Percentiles rank a stretch among this genome's conserved stretches.
Conservation (phyloP, 176 grass and related monocot genomes). For the Thinopyrum elongatum region DNA sequence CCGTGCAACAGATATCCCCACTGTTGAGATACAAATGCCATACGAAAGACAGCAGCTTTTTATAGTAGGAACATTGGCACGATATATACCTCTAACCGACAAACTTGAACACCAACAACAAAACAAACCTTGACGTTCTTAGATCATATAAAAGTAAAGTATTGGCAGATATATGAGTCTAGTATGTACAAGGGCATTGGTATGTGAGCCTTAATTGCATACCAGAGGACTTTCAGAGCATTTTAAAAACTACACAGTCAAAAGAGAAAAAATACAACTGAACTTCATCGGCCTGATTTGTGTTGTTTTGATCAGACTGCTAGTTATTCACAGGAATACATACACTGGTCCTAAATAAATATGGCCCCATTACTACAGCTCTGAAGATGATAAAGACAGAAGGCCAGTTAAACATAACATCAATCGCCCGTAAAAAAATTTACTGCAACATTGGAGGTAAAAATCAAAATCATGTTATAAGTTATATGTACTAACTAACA, state of each 20-base stretch:
- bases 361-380: not conserved
- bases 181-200: not conserved
- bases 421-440: not conserved
- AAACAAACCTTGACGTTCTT: not conserved
- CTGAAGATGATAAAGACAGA: not conserved
- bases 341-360: not conserved
- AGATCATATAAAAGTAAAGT: not conserved
- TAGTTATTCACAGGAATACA: not conserved
- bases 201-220: not conserved
- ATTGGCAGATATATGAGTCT: not conserved
- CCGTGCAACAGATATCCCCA: not conserved
- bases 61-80: not conserved
- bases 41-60: not conserved
- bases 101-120: not conserved
- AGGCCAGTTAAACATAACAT: not conserved
- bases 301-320: not conserved
- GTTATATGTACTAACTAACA: not conserved
- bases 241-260: not conserved
- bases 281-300: not conserved
- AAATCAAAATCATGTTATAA: not conserved
- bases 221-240: not conserved
- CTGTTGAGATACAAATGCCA: not conserved
- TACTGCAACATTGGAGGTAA: not conserved
- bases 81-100: conserved; percentile 8
- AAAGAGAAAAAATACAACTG: not conserved